Percentiles rank a stretch among this genome's conserved stretches.
These are phyloP conservation scores for Prunus fruticosa DNA, from an alignment of 306 rosid species.

Conservation along the genomic window DNA sequence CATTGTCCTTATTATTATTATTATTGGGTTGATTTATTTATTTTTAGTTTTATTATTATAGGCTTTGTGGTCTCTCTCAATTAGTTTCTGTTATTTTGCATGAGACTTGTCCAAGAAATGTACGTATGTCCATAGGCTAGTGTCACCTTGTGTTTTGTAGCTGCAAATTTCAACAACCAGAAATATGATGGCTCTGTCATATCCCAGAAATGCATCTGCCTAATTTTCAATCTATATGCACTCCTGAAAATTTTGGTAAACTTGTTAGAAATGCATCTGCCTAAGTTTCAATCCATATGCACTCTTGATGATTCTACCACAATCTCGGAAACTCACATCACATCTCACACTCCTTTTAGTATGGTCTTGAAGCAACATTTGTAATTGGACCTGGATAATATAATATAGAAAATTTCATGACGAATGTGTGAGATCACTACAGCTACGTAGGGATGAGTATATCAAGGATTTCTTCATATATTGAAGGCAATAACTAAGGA, in stretches of 20 bases:
- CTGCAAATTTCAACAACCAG: not conserved
- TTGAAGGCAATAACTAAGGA: not conserved
- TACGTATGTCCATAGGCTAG: not conserved
- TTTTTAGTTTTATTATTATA: too few relatives aligned
- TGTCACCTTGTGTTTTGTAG: not conserved
- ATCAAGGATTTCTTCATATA: not conserved
- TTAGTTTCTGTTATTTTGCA: not conserved
- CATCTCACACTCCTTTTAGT: not conserved
- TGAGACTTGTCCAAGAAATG: not conserved
- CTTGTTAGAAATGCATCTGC: not conserved
- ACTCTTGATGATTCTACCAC: not conserved
- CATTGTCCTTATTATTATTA: too few relatives aligned
- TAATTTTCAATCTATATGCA: not conserved
- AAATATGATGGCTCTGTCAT: not conserved
- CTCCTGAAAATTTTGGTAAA: not conserved
- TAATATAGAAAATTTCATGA: not conserved
- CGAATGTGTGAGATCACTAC: not conserved
- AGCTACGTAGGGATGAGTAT: not conserved
- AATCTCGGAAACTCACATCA: not conserved
- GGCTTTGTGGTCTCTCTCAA: too few relatives aligned
- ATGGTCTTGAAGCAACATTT: not conserved
- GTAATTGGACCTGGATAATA: not conserved
- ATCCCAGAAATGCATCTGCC: not conserved
- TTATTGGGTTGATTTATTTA: too few relatives aligned
- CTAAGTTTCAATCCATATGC: not conserved